phyloP scores from a whole-genome alignment of 768 basidiomycete genomes.

The Boletus speciosus region DNA sequence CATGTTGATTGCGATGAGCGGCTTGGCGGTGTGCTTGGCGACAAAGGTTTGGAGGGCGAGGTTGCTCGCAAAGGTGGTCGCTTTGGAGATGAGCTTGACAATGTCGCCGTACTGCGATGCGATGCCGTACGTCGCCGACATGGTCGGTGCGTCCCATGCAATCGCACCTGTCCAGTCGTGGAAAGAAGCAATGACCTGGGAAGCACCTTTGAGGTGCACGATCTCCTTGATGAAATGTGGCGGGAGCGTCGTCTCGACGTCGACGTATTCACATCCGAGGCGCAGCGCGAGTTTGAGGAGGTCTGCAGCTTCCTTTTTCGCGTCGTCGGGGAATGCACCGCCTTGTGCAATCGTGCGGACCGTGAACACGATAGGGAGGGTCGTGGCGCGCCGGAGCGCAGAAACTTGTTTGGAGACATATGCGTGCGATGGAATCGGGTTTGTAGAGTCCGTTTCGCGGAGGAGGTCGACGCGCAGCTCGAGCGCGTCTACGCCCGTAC shows the following conservation, averaged over 20 bases:
- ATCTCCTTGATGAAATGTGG: slow-evolving; percentile 59
- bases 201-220: slow-evolving; percentile 57
- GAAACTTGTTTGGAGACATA: slow-evolving; percentile 84
- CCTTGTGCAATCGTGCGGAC: slow-evolving; percentile 87
- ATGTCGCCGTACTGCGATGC: slow-evolving; percentile 78
- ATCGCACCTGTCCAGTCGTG: slow-evolving; percentile 90
- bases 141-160: slow-evolving; percentile 69
- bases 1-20: slow-evolving; percentile 94
- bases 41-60: slow-evolving; percentile 74
- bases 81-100: slow-evolving; percentile 89
- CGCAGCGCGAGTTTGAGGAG: slow-evolving; percentile 77
- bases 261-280: slow-evolving; percentile 88
- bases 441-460: slow-evolving; percentile 45
- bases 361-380: slow-evolving; percentile 89
- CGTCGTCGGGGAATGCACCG: slow-evolving; percentile 83
- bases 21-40: slow-evolving; percentile 56
- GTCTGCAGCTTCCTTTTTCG: slow-evolving; percentile 65
- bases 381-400: slow-evolving; percentile 68
- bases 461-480: slow-evolving; percentile 94
- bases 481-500: slow-evolving; percentile 83
- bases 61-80: slow-evolving; percentile 72
- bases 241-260: slow-evolving; percentile 81
- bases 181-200: slow-evolving; percentile 88
- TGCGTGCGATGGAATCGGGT: slow-evolving; percentile 56
- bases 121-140: slow-evolving; percentile 65